phyloP scores from a whole-genome alignment of 805 yeast species.

The Pichia occidentalis region DNA sequence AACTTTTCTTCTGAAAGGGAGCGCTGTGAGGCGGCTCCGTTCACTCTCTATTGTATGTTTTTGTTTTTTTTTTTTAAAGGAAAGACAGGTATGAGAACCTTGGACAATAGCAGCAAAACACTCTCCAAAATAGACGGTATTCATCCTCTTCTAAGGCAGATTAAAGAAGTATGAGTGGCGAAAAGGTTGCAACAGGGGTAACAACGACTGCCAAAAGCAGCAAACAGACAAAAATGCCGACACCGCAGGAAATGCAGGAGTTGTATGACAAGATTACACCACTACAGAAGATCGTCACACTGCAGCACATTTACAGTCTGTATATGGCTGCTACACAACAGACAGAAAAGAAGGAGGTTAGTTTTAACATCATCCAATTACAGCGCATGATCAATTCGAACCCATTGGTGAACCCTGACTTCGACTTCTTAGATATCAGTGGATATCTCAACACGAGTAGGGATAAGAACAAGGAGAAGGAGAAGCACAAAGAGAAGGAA shows the following conservation, averaged over 20 bases:
- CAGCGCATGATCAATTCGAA: slow-evolving; percentile 33
- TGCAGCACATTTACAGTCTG: slow-evolving; percentile 32
- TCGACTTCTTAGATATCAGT: slow-evolving; percentile 29
- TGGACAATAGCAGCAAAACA: slow-evolving; percentile 1
- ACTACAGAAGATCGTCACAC: slow-evolving; percentile 31
- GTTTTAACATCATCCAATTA: slow-evolving; percentile 31
- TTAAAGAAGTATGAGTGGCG: too few species aligned
- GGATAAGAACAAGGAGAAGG: slow-evolving; percentile 13
- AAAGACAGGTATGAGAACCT: too few species aligned
- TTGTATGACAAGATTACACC: slow-evolving; percentile 28
- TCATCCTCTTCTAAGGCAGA: too few species aligned
- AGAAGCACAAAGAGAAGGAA: neutral
- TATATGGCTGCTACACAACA: slow-evolving; percentile 30
- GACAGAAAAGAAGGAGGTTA: slow-evolving; percentile 29
- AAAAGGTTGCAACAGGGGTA: neutral
- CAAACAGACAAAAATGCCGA: slow-evolving; percentile 20
- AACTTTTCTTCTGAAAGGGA: too few species aligned
- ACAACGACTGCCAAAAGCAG: neutral
- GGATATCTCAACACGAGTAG: slow-evolving; percentile 23
- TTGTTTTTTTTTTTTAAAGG: too few species aligned
- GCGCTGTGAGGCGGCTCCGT: too few species aligned
- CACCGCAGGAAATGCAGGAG: slow-evolving; percentile 23
- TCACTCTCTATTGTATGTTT: too few species aligned
- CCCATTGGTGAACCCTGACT: slow-evolving; percentile 31
- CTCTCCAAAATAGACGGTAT: too few species aligned